phyloP scores from a whole-genome alignment of 2,329 filamentous ascomycete species.

The Tolypocladium paradoxum region DNA sequence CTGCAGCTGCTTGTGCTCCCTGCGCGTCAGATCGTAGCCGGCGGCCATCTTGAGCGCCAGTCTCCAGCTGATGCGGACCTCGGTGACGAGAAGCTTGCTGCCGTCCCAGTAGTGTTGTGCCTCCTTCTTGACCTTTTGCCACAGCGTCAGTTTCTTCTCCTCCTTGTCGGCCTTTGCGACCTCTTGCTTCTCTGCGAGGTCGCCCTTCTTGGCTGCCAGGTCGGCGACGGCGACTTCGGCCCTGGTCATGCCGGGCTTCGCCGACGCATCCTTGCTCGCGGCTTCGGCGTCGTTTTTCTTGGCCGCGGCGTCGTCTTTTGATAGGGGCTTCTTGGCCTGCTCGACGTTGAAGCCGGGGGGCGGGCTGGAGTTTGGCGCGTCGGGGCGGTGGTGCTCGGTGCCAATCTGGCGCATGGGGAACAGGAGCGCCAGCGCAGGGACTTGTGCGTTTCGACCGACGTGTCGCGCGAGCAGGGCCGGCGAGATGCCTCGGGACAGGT shows the following conservation, averaged over 20 bases:
- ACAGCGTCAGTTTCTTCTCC: constrained; percentile 76
- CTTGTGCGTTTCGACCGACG: constrained; percentile 31
- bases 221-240: constrained; percentile 43
- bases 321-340: constrained; percentile 74
- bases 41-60: constrained; percentile 95
- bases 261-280: constrained; percentile 16
- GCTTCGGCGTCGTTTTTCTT: constrained; percentile 18
- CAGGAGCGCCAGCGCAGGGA: constrained; percentile 44
- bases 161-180: constrained; percentile 48
- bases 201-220: constrained; percentile 53
- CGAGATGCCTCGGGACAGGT: constrained; percentile 34
- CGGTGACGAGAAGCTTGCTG: constrained; percentile 84
- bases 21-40: constrained; percentile 88
- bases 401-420: constrained; percentile 45
- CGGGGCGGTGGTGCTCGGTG: constrained; percentile 47
- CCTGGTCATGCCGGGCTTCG: constrained; percentile 24
- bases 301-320: constrained; percentile 37
- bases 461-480: constrained; percentile 36
- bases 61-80: constrained; percentile 85
- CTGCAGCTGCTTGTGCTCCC: constrained; percentile 86
- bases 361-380: constrained; percentile 47
- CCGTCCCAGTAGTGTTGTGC: constrained; percentile 95
- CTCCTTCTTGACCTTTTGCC: constrained; percentile 93
- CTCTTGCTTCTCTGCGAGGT: constrained; percentile 49
- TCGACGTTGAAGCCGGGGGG: constrained; percentile 89